phyloP scores from a whole-genome alignment of 31 red algal species.

The Odonthalia washingtoniensis region DNA sequence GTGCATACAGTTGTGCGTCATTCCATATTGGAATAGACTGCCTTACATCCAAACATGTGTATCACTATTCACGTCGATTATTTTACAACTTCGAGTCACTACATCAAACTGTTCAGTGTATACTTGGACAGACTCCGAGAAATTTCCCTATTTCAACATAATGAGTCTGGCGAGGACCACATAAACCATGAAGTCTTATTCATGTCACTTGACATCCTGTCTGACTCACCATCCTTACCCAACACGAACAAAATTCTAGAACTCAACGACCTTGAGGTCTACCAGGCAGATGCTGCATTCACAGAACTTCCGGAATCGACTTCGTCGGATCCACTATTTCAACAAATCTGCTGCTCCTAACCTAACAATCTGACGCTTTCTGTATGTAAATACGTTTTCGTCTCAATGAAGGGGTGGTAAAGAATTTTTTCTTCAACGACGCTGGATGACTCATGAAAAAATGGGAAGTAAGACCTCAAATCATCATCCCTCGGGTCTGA shows the following conservation, averaged over 20 bases:
- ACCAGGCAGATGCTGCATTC: not conserved
- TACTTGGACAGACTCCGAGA: conserved; percentile 32
- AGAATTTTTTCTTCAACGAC: not conserved
- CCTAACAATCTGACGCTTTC: not conserved
- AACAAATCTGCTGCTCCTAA: not conserved
- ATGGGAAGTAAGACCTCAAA: too few relatives aligned
- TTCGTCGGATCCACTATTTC: not conserved
- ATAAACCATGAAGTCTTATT: not conserved
- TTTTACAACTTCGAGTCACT: too few relatives aligned
- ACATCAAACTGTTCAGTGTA: too few relatives aligned
- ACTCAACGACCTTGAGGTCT: not conserved
- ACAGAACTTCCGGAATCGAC: not conserved
- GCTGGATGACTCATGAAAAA: not conserved
- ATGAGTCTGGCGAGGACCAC: not conserved
- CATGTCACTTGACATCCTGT: not conserved
- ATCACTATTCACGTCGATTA: too few relatives aligned
- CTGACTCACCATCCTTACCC: not conserved
- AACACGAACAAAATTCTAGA: not conserved
- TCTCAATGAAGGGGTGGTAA: conserved; percentile 2
- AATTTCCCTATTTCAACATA: conserved; percentile 14
- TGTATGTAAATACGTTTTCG: not conserved
- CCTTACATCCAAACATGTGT: too few relatives aligned
- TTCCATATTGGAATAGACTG: too few relatives aligned
- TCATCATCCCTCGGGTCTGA: not conserved
- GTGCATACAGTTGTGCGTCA: too few relatives aligned